Conservation (phyloP, 306 rosid species). For the Dalbergia cultrata region DNA sequence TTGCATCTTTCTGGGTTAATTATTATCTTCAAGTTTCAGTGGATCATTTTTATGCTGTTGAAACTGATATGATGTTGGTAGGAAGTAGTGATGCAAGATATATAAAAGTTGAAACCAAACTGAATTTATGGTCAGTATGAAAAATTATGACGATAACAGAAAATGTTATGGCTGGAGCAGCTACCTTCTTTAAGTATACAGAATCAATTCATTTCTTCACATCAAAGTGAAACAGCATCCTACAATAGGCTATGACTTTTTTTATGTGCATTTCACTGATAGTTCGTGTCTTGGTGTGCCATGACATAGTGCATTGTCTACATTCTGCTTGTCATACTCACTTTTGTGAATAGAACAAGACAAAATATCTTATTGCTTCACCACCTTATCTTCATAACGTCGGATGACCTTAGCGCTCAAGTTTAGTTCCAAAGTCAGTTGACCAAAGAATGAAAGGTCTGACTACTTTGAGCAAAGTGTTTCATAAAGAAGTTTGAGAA, state of each 20-base stretch:
- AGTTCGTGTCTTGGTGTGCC: slow-evolving; percentile 41
- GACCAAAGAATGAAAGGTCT: slow-evolving; percentile 25
- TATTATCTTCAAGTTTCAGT: slow-evolving; percentile 13
- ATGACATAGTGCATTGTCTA: slow-evolving; percentile 17
- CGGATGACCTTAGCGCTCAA: slow-evolving; percentile 10
- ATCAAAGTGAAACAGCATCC: slow-evolving; percentile 24
- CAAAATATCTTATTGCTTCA: slow-evolving; percentile 34
- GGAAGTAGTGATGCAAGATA: slow-evolving; percentile 27
- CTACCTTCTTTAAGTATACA: not conserved
- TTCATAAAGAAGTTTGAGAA: slow-evolving; percentile 7
- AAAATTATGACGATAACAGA: not conserved
- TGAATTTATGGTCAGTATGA: slow-evolving; percentile 19
- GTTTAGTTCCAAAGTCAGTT: slow-evolving; percentile 22
- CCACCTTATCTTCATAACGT: slow-evolving; percentile 39
- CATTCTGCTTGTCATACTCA: slow-evolving; percentile 36
- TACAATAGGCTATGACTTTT: slow-evolving; percentile 31
- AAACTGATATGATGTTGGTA: slow-evolving; percentile 36
- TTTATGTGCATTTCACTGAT: slow-evolving; percentile 25
- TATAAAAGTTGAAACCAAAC: slow-evolving; percentile 36
- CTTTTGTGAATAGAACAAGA: slow-evolving; percentile 27
- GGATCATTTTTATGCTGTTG: slow-evolving; percentile 30
- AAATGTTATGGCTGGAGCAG: slow-evolving; percentile 35
- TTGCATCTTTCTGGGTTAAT: slow-evolving; percentile 24
- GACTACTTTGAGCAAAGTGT: slow-evolving; percentile 30
- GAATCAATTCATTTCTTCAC: slow-evolving; percentile 10